phyloP scores from a whole-genome alignment of 2,329 filamentous ascomycete genomes.

The Aspergillus floridensis region DNA sequence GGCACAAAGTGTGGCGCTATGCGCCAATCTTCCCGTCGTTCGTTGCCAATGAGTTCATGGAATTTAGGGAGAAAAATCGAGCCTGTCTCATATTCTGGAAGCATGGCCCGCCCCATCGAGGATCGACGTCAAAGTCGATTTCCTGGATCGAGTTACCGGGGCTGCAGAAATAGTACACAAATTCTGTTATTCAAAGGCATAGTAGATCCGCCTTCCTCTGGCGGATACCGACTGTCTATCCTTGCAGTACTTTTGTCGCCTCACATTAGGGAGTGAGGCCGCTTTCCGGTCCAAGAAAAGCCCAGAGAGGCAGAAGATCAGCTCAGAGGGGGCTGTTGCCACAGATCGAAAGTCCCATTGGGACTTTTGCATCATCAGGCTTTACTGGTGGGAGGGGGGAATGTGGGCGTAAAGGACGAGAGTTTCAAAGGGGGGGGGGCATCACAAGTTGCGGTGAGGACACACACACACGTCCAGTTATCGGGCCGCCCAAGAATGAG shows the following conservation, averaged over 20 bases:
- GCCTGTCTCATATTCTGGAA: conserved; percentile 9
- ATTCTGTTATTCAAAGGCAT: conserved; percentile 10
- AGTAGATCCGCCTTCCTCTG: conserved; percentile 5
- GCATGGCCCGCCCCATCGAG: not conserved
- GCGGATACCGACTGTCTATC: conserved; percentile 11
- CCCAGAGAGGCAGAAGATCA: conserved; percentile 14
- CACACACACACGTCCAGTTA: conserved; percentile 2
- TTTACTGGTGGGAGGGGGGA: not conserved
- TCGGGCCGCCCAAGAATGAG: conserved; percentile 6
- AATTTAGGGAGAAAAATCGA: conserved; percentile 8
- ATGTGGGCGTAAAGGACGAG: conserved; percentile 1
- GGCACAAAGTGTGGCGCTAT: conserved; percentile 18
- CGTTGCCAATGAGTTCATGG: conserved; percentile 9
- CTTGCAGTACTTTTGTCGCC: conserved; percentile 16
- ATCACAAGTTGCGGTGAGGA: conserved; percentile 16
- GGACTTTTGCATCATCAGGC: conserved; percentile 11
- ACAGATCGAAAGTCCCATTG: conserved; percentile 2
- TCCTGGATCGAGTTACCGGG: conserved; percentile 13
- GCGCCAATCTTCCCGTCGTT: conserved; percentile 17
- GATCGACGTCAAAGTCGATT: conserved; percentile 7
- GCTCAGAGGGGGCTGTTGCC: conserved; percentile 4
- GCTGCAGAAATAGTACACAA: conserved; percentile 10
- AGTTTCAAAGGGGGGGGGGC: not conserved
- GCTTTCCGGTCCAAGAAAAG: conserved; percentile 5
- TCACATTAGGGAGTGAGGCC: conserved; percentile 11